Conservation (phyloP, 176 grass and related monocot species). For the Melocanna baccifera region DNA sequence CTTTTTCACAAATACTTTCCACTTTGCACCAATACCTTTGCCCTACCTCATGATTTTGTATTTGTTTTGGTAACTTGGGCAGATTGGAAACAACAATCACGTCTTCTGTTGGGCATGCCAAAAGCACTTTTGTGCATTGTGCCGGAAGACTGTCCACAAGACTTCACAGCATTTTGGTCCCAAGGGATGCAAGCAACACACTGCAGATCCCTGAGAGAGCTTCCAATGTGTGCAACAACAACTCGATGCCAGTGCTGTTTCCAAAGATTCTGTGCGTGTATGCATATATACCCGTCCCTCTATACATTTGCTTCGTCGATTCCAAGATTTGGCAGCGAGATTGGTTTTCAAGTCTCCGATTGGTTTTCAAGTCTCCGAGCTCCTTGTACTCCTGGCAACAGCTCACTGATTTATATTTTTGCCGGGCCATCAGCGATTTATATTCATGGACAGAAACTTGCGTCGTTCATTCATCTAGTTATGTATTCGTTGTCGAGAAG, state of each 20-base stretch:
- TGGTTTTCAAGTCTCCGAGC: neutral
- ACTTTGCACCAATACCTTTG: neutral
- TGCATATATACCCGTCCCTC: neutral
- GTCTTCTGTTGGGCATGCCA: slow-evolving; percentile 74
- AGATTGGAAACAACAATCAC: slow-evolving; percentile 79
- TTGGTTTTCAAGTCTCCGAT: slow-evolving; percentile 14
- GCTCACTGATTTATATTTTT: neutral
- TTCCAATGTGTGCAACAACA: neutral
- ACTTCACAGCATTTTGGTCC: slow-evolving; percentile 60
- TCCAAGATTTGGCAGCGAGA: neutral
- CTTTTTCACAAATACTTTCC: neutral
- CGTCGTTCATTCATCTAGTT: neutral
- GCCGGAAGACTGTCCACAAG: slow-evolving; percentile 56
- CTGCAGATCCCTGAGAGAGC: slow-evolving; percentile 43
- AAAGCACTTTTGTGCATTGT: slow-evolving; percentile 69
- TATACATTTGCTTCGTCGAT: neutral
- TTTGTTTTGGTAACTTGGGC: slow-evolving; percentile 31
- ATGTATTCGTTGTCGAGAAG: slow-evolving; percentile 6
- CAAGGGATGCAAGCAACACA: slow-evolving; percentile 77
- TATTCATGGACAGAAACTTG: neutral
- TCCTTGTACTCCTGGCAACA: neutral
- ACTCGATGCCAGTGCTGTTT: neutral
- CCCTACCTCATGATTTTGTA: slow-evolving; percentile 5
- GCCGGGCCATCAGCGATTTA: neutral
- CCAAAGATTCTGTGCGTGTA: neutral